Evolutionary conservation across 2,329 filamentous ascomycete genomes (phyloP), one percentile per base, ranked within the genome.

Genomic region (Epichloe aotearoae): DNA sequence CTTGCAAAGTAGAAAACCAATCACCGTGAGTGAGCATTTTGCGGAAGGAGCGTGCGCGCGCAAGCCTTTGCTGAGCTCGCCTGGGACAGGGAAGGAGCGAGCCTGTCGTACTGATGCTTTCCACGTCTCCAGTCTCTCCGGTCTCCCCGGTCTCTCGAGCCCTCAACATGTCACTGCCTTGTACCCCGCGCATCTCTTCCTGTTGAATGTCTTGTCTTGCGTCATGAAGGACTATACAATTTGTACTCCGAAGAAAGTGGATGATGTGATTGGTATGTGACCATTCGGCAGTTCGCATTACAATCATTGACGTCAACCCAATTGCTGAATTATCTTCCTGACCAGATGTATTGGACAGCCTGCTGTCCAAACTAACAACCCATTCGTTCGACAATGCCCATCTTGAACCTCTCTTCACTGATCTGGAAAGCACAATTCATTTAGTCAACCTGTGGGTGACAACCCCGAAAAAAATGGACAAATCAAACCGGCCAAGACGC

Each of bases 401-500:
- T 57, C 69, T 42, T 76, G 77, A 50, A 74, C 45, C 59, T 8
- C 58, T 70, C 14, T 52, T 63, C 5, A 59, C 58, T 7, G 63
- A 66, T 19, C 51, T 69, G 8, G 54, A 56, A 3, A 57, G 58
- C 36, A 57, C 64, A 17, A 57, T 66, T 30, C 52, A 57, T 11
- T 53, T 56, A 4, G 53, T 58, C 33, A 60, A 56, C 34, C 15
- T 52, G n/a, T 52, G 50, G 50, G 14, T 52, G 17, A 38, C 50
- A 30, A 15, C 34, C 7, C 19, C 43, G n/a, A n/a, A 20, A 3
- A 42, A 26, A 2, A n/a, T 26, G 30, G 33, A 30, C 15, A 23
- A 12, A 5, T n/a, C 34, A 14, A 12, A 12, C 3, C 44, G 11
- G 23, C 39, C 48, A 5, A 44, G 12, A 23, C 71, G 77, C 5